phyloP scores from a whole-genome alignment of 352 stramenopile genomes.

The Paralagenidium karlingii region DNA sequence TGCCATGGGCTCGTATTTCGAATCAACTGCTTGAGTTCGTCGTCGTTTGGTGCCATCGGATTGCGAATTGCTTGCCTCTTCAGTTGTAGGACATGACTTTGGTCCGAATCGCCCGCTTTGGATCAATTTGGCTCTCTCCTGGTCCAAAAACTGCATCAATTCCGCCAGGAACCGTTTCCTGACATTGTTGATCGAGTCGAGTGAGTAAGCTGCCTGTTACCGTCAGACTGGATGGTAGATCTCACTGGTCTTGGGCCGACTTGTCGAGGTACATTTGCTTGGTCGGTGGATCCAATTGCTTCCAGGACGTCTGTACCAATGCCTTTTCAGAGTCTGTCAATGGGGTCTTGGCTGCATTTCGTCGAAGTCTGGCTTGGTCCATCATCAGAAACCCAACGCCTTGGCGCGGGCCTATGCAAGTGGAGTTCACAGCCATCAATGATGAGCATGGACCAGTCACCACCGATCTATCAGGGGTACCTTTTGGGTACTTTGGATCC shows the following conservation, averaged over 20 bases:
- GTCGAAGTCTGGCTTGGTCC: conserved; percentile 29
- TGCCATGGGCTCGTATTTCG: conserved; percentile 43
- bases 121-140: conserved; percentile 24
- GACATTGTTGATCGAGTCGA: conserved; percentile 21
- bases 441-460: no score
- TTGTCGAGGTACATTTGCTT: conserved; percentile 27
- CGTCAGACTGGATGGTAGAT: background rate
- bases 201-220: conserved; percentile 27
- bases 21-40: conserved; percentile 15
- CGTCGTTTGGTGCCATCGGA: no score
- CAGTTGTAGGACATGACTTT: no score
- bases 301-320: conserved; percentile 11
- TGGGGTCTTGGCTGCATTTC: conserved; percentile 4
- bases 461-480: no score
- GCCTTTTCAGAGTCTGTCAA: conserved; percentile 15
- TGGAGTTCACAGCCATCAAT: no score
- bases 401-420: no score
- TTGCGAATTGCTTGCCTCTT: no score
- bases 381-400: conserved; percentile 57
- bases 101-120: no score
- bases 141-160: conserved; percentile 32
- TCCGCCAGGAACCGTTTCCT: conserved; percentile 40
- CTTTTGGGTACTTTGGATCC: conserved; percentile 32
- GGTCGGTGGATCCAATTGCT: no score
- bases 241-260: conserved; percentile 25